Percentiles rank a stretch among this genome's conserved stretches.
Conservation (phyloP, 805 yeast genomes). For the Zygosaccharomyces siamensis region DNA sequence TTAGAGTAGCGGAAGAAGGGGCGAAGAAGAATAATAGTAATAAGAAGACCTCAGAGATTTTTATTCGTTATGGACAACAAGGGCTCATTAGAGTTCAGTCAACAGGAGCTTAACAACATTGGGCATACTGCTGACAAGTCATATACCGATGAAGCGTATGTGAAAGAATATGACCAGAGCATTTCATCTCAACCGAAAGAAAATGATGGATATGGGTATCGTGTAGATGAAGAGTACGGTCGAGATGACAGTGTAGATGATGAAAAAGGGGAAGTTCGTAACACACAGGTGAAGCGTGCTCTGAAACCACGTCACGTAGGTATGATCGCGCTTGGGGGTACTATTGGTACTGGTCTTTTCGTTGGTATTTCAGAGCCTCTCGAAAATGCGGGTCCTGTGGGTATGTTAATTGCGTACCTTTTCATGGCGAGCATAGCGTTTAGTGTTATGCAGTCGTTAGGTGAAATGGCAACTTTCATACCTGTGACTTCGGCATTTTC, state of each 20-base stretch:
- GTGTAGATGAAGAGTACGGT: background rate
- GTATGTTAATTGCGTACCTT: conserved; percentile 56
- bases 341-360: conserved; percentile 75
- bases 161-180: conserved; percentile 2
- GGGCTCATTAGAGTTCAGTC: background rate
- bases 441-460: conserved; percentile 64
- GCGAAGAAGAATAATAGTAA: too few species aligned
- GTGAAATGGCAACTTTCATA: conserved; percentile 77
- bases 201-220: background rate
- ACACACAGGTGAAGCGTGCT: conserved; percentile 50
- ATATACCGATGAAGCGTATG: background rate
- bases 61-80: background rate
- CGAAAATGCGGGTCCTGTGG: conserved; percentile 61
- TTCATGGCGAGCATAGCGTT: conserved; percentile 64
- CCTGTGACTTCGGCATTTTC: conserved; percentile 66
- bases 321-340: conserved; percentile 76
- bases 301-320: conserved; percentile 64
- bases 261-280: conserved; percentile 27
- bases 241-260: conserved; percentile 14
- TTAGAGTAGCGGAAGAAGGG: too few species aligned
- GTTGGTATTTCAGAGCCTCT: conserved; percentile 58
- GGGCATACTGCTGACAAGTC: background rate
- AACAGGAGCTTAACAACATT: background rate
- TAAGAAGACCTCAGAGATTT: too few species aligned
- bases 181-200: background rate